Evolutionary conservation across 805 yeast genomes (phyloP), one percentile per base, ranked within the genome.

Genomic region (Candida tallmaniae): DNA sequence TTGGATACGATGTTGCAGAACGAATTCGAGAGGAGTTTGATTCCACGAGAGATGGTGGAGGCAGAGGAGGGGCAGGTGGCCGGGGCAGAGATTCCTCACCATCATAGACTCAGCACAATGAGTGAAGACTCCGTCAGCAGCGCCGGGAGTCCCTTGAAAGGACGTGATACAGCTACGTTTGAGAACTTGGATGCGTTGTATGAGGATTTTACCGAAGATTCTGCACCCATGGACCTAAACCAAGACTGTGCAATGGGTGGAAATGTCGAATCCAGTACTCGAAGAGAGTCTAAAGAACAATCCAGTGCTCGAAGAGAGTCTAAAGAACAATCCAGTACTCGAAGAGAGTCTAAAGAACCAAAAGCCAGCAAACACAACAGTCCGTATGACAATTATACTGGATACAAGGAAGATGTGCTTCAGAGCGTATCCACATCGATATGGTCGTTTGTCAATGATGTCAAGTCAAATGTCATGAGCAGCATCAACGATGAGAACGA

Each of bases 1-100:
- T 71, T 82, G 48, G 90, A 82, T 51, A 76, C 73, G 34, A 62
- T 79, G 54, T 60, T 82, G 21, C 85, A 77, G 48, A 73, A 68
- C 38, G 88, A 81, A 51, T 63, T 82, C 37, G 88, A 80, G 44
- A 76, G 70, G 41, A 53, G 60, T 2, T 36, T 57, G n/a, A 32
- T 40, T 3, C 19, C 17, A 6, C n/a, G n/a, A n/a, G n/a, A n/a
- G n/a, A n/a, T n/a, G n/a, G n/a, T n/a, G n/a, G 25, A 32, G 21
- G 18, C 22, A 5, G 25, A 26, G 12, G 22, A 23, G 12, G n/a
- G n/a, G n/a, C n/a, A n/a, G n/a, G n/a, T 24, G 25, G 10, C 4
- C 29, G 11, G 8, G 20, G 6, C 10, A 7, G 12, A n/a, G n/a
- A n/a, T n/a, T n/a, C n/a, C n/a, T n/a, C n/a, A n/a, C n/a, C n/a